Evolutionary conservation across 2,329 filamentous ascomycete species (phyloP), one percentile per base, ranked within the genome.

Genomic region (Sclerotinia nivalis): DNA sequence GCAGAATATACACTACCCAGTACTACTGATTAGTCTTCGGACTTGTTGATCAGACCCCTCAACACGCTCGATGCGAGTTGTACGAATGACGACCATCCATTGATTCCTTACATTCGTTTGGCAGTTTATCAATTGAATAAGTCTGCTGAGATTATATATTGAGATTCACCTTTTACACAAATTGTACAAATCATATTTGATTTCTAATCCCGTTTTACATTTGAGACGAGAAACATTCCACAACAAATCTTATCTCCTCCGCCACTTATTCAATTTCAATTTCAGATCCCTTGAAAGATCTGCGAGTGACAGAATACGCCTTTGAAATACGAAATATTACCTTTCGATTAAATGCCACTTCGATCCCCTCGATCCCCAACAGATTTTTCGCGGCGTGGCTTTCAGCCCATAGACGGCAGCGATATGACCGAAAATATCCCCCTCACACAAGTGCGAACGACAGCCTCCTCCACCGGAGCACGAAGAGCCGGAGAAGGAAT

Each of bases 371-470:
- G 71, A 70, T 74, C 75, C 18, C 75, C 74, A 12, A 74, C 69
- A 43, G 71, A 73, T 62, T 76, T 75, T 66, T 74, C 72, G 12
- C 71, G 73, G 31, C 70, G 70, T 37, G 76, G 76, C 37, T 78
- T 78, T 70, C 71, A 77, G 69, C 75, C 74, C 22, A 67, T 77
- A 31, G 65, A 70, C 59, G 72, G 71, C 34, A 76, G 74, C 71
- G 66, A 65, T 31, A 74, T 73, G 66, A 71, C 76, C 20, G 68
- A 71, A 43, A 84, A 83, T 66, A 89, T 89, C 60, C 86, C 86
- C 28, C 83, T 89, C 69, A 83, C 83, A 20, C 80, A 82, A 59
- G 84, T 91, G 73, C 83, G 81, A 76, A 89, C 85, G 78, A 84
- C 83, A 74, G 83, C 82, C 72, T 87, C 84, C 71, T 87, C 84